phyloP scores from a whole-genome alignment of 352 stramenopile species.

The Thalassiosira allenii region DNA sequence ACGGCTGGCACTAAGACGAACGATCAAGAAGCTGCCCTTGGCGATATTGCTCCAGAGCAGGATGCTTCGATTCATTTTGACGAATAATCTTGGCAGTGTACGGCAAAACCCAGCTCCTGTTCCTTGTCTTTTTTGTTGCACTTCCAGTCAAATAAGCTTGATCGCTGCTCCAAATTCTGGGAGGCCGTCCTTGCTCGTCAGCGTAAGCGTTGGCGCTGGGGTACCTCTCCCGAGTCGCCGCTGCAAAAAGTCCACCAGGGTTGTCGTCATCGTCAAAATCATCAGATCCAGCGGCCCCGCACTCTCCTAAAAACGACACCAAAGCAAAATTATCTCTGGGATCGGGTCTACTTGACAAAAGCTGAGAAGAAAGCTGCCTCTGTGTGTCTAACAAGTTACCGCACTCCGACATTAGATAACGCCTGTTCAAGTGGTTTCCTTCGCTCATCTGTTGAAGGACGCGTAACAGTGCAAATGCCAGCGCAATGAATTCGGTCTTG shows the following conservation, averaged over 20 bases:
- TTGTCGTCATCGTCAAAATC: slow-evolving; percentile 37
- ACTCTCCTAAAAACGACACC: slow-evolving; percentile 30
- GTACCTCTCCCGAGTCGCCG: not conserved
- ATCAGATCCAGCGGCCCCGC: slow-evolving; percentile 17
- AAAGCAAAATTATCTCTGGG: slow-evolving; percentile 7
- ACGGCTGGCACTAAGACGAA: too few relatives aligned
- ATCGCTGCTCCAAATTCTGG: not conserved
- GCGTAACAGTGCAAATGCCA: slow-evolving; percentile 19
- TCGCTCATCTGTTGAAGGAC: slow-evolving; percentile 33
- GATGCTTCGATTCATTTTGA: slow-evolving; percentile 10
- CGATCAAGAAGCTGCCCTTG: not conserved
- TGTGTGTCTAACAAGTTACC: slow-evolving; percentile 21
- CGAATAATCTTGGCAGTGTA: slow-evolving; percentile 25
- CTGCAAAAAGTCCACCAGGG: slow-evolving; percentile 23
- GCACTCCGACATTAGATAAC: slow-evolving; percentile 36
- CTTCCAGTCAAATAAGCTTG: slow-evolving; percentile 2
- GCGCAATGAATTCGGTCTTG: slow-evolving; percentile 35
- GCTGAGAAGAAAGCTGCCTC: too few relatives aligned
- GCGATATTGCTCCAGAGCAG: not conserved
- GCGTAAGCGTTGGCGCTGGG: not conserved
- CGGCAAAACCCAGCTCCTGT: slow-evolving; percentile 11
- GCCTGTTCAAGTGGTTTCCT: slow-evolving; percentile 34
- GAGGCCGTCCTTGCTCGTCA: not conserved
- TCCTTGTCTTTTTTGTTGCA: slow-evolving; percentile 2
- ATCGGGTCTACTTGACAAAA: not conserved